Conservation (phyloP, 495 filamentous ascomycete genomes). For the Penicillium ochrochloron region DNA sequence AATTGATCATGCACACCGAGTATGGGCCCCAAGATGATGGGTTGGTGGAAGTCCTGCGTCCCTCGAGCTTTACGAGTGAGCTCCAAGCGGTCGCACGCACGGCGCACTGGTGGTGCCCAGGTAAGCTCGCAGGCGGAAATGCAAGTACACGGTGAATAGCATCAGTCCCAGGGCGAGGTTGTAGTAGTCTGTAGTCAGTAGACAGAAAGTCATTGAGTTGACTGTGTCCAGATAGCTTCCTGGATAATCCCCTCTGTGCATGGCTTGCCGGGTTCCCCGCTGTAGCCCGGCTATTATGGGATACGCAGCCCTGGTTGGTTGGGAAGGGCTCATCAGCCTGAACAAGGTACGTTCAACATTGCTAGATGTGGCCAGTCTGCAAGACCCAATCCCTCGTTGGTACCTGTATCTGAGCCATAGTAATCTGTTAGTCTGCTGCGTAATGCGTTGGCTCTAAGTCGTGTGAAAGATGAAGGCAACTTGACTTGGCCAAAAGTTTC, state of each 20-base stretch:
- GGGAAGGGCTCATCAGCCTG: background rate
- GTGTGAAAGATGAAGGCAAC: background rate
- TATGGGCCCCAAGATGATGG: background rate
- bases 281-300: background rate
- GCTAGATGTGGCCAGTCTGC: background rate
- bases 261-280: constrained; percentile 4
- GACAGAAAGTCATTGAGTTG: background rate
- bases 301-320: background rate
- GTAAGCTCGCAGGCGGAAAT: constrained; percentile 12
- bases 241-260: background rate
- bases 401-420: no score
- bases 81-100: constrained; percentile 20
- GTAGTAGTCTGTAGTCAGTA: background rate
- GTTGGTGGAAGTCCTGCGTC: background rate
- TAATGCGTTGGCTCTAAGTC: constrained; percentile 17
- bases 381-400: background rate
- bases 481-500: background rate
- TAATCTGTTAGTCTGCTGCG: constrained; percentile 3
- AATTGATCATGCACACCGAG: background rate
- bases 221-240: background rate
- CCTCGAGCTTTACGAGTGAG: constrained; percentile 11
- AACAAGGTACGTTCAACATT: background rate
- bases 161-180: background rate
- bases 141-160: constrained; percentile 22
- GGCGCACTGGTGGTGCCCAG: constrained; percentile 5